A percentile compares a stretch with the other conserved stretches of the same genome.
Evolutionary conservation across 805 yeast genomes (phyloP).

Genomic region (Vanderwaltozyma tropicalis): DNA sequence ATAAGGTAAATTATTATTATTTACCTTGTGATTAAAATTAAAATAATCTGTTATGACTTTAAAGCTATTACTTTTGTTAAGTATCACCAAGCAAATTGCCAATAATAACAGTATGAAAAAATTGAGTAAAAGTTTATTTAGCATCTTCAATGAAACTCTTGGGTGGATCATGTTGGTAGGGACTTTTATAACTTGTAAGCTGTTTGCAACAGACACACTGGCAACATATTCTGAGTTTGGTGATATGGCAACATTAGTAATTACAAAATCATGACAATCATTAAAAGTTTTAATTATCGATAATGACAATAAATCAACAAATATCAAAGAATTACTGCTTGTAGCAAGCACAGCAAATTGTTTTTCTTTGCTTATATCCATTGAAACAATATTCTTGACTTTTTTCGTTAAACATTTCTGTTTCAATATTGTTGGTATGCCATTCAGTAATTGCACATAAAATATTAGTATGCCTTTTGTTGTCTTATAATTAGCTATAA

Average conservation of each 20-base stretch:
- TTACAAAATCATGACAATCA: constrained; percentile 65
- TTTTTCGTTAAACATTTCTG: constrained; percentile 23
- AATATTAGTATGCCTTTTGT: constrained; percentile 27
- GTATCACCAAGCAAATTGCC: no score
- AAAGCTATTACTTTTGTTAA: no score
- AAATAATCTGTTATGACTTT: no score
- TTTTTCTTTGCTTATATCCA: constrained; percentile 31
- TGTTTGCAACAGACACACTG: constrained; percentile 66
- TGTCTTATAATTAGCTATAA: constrained; percentile 35
- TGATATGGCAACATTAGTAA: constrained; percentile 61
- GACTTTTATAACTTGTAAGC: constrained; percentile 50
- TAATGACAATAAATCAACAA: constrained; percentile 44
- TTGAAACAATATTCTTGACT: constrained; percentile 45
- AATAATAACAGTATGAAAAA: no score
- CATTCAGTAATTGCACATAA: constrained; percentile 1
- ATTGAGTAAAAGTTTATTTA: no score
- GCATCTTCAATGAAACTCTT: no score
- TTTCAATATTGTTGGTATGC: constrained; percentile 19
- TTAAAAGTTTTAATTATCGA: constrained; percentile 39
- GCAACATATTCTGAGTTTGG: constrained; percentile 58
- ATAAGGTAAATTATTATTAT: no score
- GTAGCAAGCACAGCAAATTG: constrained; percentile 35
- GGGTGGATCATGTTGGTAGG: constrained; percentile 33
- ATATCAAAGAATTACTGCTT: constrained; percentile 50
- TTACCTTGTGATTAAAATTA: no score